Evolutionary conservation across 495 filamentous ascomycete genomes (phyloP), one percentile per base, ranked within the genome.

Genomic region (Podospora pseudocomata): DNA sequence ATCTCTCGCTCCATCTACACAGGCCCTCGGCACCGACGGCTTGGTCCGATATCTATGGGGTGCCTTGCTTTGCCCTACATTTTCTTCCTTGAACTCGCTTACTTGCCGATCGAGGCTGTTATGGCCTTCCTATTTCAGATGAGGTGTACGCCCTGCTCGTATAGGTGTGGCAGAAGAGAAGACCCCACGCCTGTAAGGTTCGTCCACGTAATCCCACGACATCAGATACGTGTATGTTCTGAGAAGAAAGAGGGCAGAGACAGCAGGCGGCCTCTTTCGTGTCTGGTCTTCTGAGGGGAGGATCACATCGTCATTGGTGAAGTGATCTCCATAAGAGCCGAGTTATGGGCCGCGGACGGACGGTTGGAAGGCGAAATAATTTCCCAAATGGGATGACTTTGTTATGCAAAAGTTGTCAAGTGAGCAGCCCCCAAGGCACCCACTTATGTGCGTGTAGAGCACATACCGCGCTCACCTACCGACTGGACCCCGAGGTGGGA

Each of bases 321-420:
- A 32, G 72, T 67, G 80, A 80, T 81, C 73, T 74, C 73, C 78
- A 76, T 81, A 76, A 78, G 73, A 77, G 73, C 72, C 74, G 75
- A 77, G 67, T 66, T 81, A 81, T 81, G 68, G 74, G 68, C 74
- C 68, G 73, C 63, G 72, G 71, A 68, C 61, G 67, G 71, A 74
- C 72, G 79, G 78, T 64, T 80, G 80, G 79, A 76, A 76, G 66
- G 68, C 58, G 68, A 70, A 67, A 78, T 74, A 80, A 81, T 80
- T 82, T 82, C 80, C 80, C 80, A 80, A 80, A 77, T 56, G 62
- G 70, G 78, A 69, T 66, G 68, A 58, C 68, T 65, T 77, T 76
- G 77, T 82, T 69, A 83, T 83, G 81, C 80, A 72, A 64, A 68
- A 56, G 13, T 11, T 32, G 13, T 34, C 5, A 20, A 53, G 32